A percentile compares a stretch with the other conserved stretches of the same genome.
Conservation (phyloP, 495 filamentous ascomycete genomes). For the Podospora fimiseda region DNA sequence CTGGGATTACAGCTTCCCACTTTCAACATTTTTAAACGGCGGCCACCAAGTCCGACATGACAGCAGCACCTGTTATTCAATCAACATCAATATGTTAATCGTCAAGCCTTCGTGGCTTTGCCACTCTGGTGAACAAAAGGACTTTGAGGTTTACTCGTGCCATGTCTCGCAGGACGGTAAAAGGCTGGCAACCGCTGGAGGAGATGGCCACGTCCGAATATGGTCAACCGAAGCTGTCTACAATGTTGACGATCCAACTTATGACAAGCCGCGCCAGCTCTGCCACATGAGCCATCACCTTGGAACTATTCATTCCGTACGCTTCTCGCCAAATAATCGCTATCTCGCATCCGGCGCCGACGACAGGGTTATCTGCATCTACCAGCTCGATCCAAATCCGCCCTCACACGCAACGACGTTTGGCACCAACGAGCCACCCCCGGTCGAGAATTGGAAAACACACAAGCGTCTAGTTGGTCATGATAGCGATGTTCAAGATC, state of each 20-base stretch:
- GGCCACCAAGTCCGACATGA: slow-evolving; percentile 27
- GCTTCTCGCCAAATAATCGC: slow-evolving; percentile 87
- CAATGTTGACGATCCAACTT: slow-evolving; percentile 62
- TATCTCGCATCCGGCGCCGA: slow-evolving; percentile 96
- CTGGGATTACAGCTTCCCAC: too few relatives aligned
- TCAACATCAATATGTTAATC: slow-evolving; percentile 58
- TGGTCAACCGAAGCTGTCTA: slow-evolving; percentile 95
- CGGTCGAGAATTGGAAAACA: slow-evolving; percentile 95
- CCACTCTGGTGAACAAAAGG: slow-evolving; percentile 91
- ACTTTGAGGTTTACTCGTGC: slow-evolving; percentile 96
- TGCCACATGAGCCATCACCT: slow-evolving; percentile 98
- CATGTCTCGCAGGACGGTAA: slow-evolving; percentile 92
- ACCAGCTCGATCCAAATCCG: slow-evolving; percentile 76
- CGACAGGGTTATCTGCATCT: slow-evolving; percentile 97
- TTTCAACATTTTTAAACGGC: too few relatives aligned
- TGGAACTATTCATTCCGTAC: slow-evolving; percentile 91
- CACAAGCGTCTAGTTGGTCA: slow-evolving; percentile 88
- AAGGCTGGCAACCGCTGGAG: slow-evolving; percentile 85
- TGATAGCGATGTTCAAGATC: slow-evolving; percentile 97
- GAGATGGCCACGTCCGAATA: slow-evolving; percentile 94
- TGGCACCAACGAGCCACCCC: slow-evolving; percentile 83
- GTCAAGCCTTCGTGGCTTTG: slow-evolving; percentile 91
- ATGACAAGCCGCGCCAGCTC: slow-evolving; percentile 79
- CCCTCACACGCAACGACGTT: slow-evolving; percentile 68
- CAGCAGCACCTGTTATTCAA: slow-evolving; percentile 14